phyloP scores from a whole-genome alignment of 2,329 filamentous ascomycete species.

The Coleophoma crateriformis region DNA sequence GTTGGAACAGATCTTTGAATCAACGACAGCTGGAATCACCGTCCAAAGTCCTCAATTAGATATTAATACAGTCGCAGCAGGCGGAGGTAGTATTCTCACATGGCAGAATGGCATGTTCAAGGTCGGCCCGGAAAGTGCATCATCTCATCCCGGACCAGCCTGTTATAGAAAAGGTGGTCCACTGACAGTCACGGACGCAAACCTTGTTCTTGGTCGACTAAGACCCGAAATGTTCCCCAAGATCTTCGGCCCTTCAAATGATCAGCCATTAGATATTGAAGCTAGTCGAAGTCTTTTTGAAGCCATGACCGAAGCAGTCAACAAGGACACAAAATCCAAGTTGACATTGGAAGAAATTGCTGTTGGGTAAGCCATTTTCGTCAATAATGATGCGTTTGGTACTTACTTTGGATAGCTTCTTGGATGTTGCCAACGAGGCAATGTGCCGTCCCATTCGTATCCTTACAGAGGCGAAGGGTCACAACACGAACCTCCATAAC shows the following conservation, averaged over 20 bases:
- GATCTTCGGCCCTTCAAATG: constrained; percentile 65
- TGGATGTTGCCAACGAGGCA: constrained; percentile 82
- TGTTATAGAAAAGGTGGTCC: constrained; percentile 71
- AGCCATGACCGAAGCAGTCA: constrained; percentile 25
- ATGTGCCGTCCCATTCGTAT: constrained; percentile 87
- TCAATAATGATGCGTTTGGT: too few species aligned
- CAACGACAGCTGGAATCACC: constrained; percentile 63
- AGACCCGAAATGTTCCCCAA: constrained; percentile 63
- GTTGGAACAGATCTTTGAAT: constrained; percentile 69
- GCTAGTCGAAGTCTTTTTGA: constrained; percentile 15
- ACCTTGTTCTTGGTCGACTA: constrained; percentile 58
- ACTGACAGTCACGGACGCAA: constrained; percentile 68
- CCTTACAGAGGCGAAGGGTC: constrained; percentile 83
- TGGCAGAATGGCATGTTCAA: constrained; percentile 65
- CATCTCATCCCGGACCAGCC: constrained; percentile 65
- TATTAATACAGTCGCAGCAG: constrained; percentile 63
- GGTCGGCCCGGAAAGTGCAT: constrained; percentile 61
- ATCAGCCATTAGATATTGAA: constrained; percentile 43
- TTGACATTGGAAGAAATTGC: not conserved
- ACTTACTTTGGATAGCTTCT: constrained; percentile 40
- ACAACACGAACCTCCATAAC: constrained; percentile 79
- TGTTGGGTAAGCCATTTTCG: not conserved
- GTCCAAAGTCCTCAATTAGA: constrained; percentile 69
- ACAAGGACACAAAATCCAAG: constrained; percentile 21
- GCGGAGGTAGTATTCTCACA: constrained; percentile 46